Evolutionary conservation across 2,329 filamentous ascomycete species (phyloP).

Genomic region (Tympanopsis confertula): DNA sequence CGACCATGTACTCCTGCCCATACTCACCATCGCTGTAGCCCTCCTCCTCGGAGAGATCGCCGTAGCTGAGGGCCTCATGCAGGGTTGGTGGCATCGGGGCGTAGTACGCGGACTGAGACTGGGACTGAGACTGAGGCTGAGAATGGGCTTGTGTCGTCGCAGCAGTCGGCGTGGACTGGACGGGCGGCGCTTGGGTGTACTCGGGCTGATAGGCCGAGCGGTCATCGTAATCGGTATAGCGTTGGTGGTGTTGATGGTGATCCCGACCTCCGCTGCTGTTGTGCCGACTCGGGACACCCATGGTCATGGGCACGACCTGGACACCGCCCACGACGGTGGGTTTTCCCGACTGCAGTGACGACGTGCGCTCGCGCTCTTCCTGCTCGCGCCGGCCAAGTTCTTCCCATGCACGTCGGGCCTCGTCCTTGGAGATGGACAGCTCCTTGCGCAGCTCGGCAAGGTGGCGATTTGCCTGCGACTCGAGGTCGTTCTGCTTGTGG

Average conservation of each 20-base stretch:
- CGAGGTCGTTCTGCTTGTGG: slow-evolving; percentile 55
- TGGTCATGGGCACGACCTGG: slow-evolving; percentile 90
- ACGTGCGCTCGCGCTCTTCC: slow-evolving; percentile 77
- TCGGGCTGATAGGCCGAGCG: slow-evolving; percentile 12
- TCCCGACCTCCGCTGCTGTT: slow-evolving; percentile 28
- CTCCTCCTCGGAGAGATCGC: slow-evolving; percentile 40
- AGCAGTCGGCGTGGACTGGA: slow-evolving; percentile 17
- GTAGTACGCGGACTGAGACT: slow-evolving; percentile 33
- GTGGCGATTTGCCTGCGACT: slow-evolving; percentile 60
- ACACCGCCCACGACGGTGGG: slow-evolving; percentile 86
- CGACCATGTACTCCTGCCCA: slow-evolving; percentile 59
- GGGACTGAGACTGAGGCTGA: slow-evolving; percentile 12
- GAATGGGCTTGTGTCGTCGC: slow-evolving; percentile 17
- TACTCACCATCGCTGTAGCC: slow-evolving; percentile 61
- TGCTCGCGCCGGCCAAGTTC: slow-evolving; percentile 87
- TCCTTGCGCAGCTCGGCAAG: slow-evolving; percentile 88
- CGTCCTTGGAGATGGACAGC: slow-evolving; percentile 86
- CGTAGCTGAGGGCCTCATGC: slow-evolving; percentile 32
- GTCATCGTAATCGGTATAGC: slow-evolving; percentile 16
- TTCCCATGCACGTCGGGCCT: slow-evolving; percentile 92
- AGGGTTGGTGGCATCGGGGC: slow-evolving; percentile 25
- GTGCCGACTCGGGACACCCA: slow-evolving; percentile 47
- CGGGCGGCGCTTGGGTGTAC: slow-evolving; percentile 13
- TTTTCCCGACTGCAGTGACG: slow-evolving; percentile 74
- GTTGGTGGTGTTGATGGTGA: slow-evolving; percentile 17